These are phyloP conservation scores for Metarhizium guizhouense DNA, from an alignment of 2,329 filamentous ascomycete species.

Conservation along the genomic window DNA sequence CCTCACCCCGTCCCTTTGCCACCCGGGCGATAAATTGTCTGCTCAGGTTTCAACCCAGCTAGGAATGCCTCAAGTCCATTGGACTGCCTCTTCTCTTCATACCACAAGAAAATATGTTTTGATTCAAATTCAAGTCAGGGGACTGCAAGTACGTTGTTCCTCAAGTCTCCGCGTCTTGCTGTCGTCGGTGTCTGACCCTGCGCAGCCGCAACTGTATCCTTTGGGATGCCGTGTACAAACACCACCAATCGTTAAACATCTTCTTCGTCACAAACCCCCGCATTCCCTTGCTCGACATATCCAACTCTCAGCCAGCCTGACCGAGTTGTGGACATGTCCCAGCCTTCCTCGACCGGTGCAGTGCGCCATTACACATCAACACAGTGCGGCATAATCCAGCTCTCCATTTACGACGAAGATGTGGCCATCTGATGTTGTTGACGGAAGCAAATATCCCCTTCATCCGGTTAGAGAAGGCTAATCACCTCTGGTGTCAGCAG, in stretches of 20 bases:
- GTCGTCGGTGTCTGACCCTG: neutral
- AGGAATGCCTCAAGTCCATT: neutral
- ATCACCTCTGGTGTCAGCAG: neutral
- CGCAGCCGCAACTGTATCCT: neutral
- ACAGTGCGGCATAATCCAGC: neutral
- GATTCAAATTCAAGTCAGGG: neutral
- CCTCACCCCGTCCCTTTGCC: neutral
- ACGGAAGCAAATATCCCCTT: neutral
- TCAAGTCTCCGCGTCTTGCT: neutral
- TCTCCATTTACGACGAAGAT: neutral
- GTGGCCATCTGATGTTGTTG: neutral
- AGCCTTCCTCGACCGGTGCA: neutral
- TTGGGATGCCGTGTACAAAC: neutral
- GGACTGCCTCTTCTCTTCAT: neutral
- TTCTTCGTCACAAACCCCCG: neutral
- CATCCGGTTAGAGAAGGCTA: neutral
- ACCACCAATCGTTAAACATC: neutral
- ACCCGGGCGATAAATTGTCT: neutral
- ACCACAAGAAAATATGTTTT: neutral
- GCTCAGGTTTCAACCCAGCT: neutral
- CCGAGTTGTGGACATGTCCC: neutral
- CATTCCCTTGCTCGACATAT: neutral
- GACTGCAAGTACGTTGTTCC: neutral
- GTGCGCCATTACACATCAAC: neutral
- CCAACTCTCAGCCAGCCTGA: neutral